phyloP scores from a whole-genome alignment of 2,329 filamentous ascomycete genomes.

The Ascochyta lentis region DNA sequence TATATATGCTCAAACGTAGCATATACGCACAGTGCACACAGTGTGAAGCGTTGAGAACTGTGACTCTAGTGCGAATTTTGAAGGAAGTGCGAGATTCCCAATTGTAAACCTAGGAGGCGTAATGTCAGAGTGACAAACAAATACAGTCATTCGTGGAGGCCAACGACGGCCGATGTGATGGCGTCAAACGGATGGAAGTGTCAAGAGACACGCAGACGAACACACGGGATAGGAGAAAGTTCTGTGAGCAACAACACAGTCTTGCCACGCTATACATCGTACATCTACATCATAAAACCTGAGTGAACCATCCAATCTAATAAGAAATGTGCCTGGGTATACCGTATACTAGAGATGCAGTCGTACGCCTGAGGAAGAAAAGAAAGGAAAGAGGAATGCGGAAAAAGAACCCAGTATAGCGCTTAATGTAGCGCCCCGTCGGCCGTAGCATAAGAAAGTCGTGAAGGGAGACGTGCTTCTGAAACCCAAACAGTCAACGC shows the following conservation, averaged over 20 bases:
- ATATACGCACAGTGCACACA: too few species aligned
- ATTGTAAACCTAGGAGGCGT: too few species aligned
- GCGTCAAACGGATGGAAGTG: background rate
- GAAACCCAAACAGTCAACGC: background rate
- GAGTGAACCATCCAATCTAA: constrained; percentile 5
- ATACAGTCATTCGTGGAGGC: background rate
- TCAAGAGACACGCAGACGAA: background rate
- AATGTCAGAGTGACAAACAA: background rate
- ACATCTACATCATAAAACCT: background rate
- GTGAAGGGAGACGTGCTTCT: background rate
- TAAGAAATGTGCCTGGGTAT: constrained; percentile 7
- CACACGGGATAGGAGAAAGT: background rate
- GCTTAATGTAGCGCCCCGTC: background rate
- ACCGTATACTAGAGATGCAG: constrained; percentile 8
- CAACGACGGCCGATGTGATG: background rate
- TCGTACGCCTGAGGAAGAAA: constrained; percentile 1
- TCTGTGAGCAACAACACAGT: background rate
- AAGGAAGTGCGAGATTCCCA: too few species aligned
- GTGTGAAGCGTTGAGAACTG: too few species aligned
- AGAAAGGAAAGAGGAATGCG: background rate
- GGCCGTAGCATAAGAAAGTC: background rate
- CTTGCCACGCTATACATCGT: background rate
- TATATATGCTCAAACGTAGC: too few species aligned
- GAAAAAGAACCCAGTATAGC: background rate
- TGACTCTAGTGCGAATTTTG: too few species aligned